Base-by-base conservation (phyloP, 768 basidiomycete species). In the Leccinum olivaceopallidum region DNA sequence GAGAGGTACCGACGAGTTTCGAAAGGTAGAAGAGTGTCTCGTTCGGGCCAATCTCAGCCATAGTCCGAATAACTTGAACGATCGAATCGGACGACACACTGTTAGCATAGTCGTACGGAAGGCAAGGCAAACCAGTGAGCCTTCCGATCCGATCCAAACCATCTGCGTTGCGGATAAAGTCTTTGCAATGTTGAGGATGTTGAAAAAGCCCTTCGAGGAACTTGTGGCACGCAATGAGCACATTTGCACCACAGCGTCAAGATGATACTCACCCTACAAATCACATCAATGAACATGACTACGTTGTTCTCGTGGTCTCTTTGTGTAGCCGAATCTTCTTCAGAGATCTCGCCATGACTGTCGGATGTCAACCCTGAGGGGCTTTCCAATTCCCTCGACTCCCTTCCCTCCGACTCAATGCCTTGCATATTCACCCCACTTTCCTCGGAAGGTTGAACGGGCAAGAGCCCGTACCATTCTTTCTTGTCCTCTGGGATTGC, bases 151-250 rank as follows among this genome's bases (percentile, higher is more conserved):
- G 79, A 63, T 86, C 78, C 44, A 98, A 80, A 53, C 92, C 86
- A 67, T 95, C 84, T 5, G 87, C 80, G 61, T 83, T 80, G 52
- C 82, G 77, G 61, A 97, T 85, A 72, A 98, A 98, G 66, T 98
- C 96, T 64, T 86, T 86, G 79, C 92, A 92, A 73, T 98, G 92
- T 24, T 87, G 85, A 2, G 86, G 81, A 70, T 96, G 95, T 67
- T 95, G 94, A 78, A 98, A 95, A 47, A 98, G 81, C 6, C 97
- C 95, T 73, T 95, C 94, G 57, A 95, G 81, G 74, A 97, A 95
- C 93, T 95, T 53, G 28, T 22, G 12, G 39, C 18, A 24, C 1
- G 34, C 20, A 20, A 16, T 70, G 48, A 65, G 52, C 16, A 50
- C 10, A n/a, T 22, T 24, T 24, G 4, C 34, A 48, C 42, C n/a